Conservation (phyloP, 2,329 filamentous ascomycete species). For the Exophiala sp. region DNA sequence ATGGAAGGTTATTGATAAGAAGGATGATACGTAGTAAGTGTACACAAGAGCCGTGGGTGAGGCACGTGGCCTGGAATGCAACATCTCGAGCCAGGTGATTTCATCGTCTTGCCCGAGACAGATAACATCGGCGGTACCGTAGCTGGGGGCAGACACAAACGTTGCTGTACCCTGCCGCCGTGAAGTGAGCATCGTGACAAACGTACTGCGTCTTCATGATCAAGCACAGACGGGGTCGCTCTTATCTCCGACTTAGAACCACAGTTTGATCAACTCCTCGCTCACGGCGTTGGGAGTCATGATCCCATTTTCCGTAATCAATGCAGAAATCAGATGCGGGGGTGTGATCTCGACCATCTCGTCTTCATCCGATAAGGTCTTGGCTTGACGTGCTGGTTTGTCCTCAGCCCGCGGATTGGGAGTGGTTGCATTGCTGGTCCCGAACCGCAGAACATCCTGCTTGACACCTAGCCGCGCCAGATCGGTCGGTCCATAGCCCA, state of each 20-base stretch:
- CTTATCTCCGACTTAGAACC: conserved; percentile 35
- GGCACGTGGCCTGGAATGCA: no score
- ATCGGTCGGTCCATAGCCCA: conserved; percentile 43
- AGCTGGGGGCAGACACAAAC: no score
- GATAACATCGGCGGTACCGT: no score
- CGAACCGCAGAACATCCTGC: conserved; percentile 71
- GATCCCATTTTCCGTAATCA: conserved; percentile 61
- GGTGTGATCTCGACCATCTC: conserved; percentile 49
- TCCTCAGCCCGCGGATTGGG: conserved; percentile 3
- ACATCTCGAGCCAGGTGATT: no score
- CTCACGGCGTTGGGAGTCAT: conserved; percentile 60
- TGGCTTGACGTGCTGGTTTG: conserved; percentile 10
- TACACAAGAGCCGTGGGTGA: no score
- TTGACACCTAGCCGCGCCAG: conserved; percentile 59
- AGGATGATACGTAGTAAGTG: no score
- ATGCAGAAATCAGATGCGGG: conserved; percentile 56
- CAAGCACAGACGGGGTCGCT: not conserved
- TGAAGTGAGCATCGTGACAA: no score
- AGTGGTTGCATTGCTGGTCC: conserved; percentile 36
- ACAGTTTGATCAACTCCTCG: conserved; percentile 62
- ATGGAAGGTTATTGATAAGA: no score
- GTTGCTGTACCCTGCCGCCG: no score
- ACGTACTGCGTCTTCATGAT: no score
- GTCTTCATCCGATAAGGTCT: conserved; percentile 26
- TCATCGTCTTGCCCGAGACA: no score